Percentiles rank a stretch among this genome's conserved stretches.
Conservation (phyloP, 352 stramenopile species). For the Globisporangium polare region DNA sequence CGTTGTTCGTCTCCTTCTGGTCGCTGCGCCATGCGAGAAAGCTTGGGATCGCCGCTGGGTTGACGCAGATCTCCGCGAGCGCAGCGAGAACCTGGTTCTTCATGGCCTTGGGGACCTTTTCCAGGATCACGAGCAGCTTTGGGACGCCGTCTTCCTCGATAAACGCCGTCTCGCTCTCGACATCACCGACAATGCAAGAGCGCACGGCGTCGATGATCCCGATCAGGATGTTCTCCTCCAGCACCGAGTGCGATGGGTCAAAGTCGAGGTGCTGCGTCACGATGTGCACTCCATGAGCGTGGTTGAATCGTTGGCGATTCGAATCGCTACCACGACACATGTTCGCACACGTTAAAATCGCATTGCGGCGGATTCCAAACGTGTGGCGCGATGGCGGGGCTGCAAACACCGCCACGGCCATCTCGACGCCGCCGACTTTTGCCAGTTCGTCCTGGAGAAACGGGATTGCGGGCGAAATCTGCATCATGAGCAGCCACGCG, state of each 20-base stretch:
- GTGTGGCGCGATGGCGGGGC: slow-evolving; percentile 42
- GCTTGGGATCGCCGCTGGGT: slow-evolving; percentile 64
- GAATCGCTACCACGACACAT: slow-evolving; percentile 50
- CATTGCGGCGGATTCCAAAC: slow-evolving; percentile 63
- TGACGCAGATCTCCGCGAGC: slow-evolving; percentile 64
- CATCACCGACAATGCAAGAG: slow-evolving; percentile 55
- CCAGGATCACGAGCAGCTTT: slow-evolving; percentile 60
- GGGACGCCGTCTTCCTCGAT: slow-evolving; percentile 55
- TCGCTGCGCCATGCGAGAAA: slow-evolving; percentile 60
- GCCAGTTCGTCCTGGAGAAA: slow-evolving; percentile 49
- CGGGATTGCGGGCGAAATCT: slow-evolving; percentile 27
- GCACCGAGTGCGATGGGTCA: slow-evolving; percentile 43
- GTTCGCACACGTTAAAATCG: slow-evolving; percentile 46
- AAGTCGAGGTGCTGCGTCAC: slow-evolving; percentile 43
- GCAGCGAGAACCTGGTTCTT: slow-evolving; percentile 59
- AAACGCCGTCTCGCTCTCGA: slow-evolving; percentile 49
- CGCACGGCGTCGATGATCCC: slow-evolving; percentile 61
- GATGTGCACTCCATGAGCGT: slow-evolving; percentile 38
- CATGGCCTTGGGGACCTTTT: slow-evolving; percentile 42
- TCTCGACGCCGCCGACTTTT: slow-evolving; percentile 42
- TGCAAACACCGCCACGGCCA: slow-evolving; percentile 43
- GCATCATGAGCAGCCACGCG: slow-evolving; percentile 53
- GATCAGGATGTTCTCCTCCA: slow-evolving; percentile 71
- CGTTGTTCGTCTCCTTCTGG: slow-evolving; percentile 39
- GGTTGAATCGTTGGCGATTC: slow-evolving; percentile 50